These are phyloP conservation scores for Globisporangium viniferum DNA, from an alignment of 352 stramenopile species.

Conservation along the genomic window DNA sequence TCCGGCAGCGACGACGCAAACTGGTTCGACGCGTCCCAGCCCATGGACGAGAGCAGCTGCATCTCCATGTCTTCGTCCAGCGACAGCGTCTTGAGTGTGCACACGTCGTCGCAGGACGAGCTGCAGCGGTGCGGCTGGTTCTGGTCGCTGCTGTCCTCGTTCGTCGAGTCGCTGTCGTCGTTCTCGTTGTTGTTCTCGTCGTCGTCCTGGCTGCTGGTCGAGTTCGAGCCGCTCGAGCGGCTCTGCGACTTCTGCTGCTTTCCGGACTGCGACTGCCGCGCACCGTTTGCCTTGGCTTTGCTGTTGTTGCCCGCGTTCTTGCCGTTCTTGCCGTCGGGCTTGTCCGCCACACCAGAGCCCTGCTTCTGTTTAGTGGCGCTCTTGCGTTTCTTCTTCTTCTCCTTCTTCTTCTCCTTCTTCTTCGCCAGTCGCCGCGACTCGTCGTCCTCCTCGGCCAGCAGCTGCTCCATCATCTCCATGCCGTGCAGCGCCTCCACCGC, in stretches of 20 bases:
- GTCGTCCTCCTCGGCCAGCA: slow-evolving; percentile 82
- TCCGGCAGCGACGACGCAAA: slow-evolving; percentile 61
- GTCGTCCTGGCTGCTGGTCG: slow-evolving; percentile 22
- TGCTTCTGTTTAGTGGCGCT: slow-evolving; percentile 72
- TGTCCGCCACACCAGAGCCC: slow-evolving; percentile 20
- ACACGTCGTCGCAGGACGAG: slow-evolving; percentile 48
- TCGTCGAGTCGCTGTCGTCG: slow-evolving; percentile 36
- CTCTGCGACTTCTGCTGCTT: slow-evolving; percentile 19
- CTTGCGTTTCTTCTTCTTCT: slow-evolving; percentile 90
- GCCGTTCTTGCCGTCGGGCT: slow-evolving; percentile 15
- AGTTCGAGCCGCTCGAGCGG: slow-evolving; percentile 31
- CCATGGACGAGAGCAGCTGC: slow-evolving; percentile 82
- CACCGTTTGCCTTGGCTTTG: slow-evolving; percentile 21
- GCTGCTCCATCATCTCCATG: slow-evolving; percentile 85
- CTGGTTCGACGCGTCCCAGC: slow-evolving; percentile 66
- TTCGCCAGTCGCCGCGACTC: slow-evolving; percentile 69
- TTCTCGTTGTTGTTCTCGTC: slow-evolving; percentile 31
- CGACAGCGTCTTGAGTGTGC: slow-evolving; percentile 39
- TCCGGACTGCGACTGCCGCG: slow-evolving; percentile 22
- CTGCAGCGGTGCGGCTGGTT: slow-evolving; percentile 46
- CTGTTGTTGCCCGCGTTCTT: slow-evolving; percentile 20
- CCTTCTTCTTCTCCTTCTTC: slow-evolving; percentile 88
- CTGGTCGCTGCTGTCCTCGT: slow-evolving; percentile 27
- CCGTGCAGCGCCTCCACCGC: slow-evolving; percentile 81
- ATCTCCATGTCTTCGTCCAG: slow-evolving; percentile 73